A percentile compares a stretch with the other conserved stretches of the same genome.
phyloP scores from a whole-genome alignment of 106 monocot genomes.

The Alisma plantagoaquatica region DNA sequence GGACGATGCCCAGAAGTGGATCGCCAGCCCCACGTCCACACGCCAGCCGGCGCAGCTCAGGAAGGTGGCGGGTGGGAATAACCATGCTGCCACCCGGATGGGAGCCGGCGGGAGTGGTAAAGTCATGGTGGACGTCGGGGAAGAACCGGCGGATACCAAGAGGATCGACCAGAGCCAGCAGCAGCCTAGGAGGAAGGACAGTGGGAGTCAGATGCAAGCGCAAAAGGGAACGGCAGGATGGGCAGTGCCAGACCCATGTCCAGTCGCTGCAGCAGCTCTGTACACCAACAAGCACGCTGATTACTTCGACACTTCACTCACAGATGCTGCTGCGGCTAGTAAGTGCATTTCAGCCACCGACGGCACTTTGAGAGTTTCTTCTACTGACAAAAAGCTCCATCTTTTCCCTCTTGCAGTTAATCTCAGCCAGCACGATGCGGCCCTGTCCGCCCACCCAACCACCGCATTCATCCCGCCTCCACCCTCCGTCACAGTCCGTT shows the following conservation, averaged over 20 bases:
- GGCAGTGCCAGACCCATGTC: conserved; percentile 25
- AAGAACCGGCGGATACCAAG: conserved; percentile 53
- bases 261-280: conserved; percentile 22
- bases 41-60: conserved; percentile 14
- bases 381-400: too few species aligned
- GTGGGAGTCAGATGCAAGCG: too few species aligned
- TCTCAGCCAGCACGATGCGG: conserved; percentile 30
- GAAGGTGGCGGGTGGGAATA: conserved; percentile 32
- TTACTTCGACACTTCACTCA: conserved; percentile 22
- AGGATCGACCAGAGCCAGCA: conserved; percentile 37
- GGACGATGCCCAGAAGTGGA: conserved; percentile 92
- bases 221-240: conserved; percentile 22
- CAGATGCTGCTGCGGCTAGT: conserved; percentile 40
- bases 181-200: conserved; percentile 37
- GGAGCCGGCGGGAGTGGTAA: too few species aligned
- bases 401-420: conserved; percentile 16
- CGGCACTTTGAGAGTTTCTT: too few species aligned
- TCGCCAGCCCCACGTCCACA: conserved; percentile 63
- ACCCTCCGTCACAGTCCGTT: conserved; percentile 24
- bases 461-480: conserved; percentile 16
- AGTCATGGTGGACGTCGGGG: conserved; percentile 45
- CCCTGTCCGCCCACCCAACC: conserved; percentile 14
- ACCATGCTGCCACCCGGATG: too few species aligned
- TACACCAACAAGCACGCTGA: conserved; percentile 13
- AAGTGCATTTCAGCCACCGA: too few species aligned